Base-by-base conservation (phyloP, 2,329 filamentous ascomycete genomes). In the Alternaria ventricosa region DNA sequence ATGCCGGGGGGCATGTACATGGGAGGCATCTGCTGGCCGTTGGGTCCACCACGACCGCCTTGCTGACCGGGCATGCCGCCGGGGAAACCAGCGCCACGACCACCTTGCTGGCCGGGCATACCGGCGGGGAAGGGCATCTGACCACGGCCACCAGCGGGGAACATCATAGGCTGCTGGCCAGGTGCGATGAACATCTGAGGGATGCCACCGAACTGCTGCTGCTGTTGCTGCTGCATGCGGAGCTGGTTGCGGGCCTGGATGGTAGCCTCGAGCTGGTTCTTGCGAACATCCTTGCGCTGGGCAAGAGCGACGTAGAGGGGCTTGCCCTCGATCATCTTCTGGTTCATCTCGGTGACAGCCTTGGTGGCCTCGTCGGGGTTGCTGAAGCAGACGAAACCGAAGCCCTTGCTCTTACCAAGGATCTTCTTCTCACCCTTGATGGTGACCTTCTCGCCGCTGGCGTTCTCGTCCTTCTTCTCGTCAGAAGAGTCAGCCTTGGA, bases 371-470 rank as follows among this genome's bases (percentile, higher is more conserved):
- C 96, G 77, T 99, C 96, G 65, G 96, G 94, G 87, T 97, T 98
- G 88, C 92, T 96, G 87, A 99, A 99, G 92, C 96, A 99, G 79
- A 99, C 96, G 82, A 99, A 99, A 76, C 96, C 96, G 81, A 99
- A 99, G 81, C 96, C 96, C 88, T 98, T 99, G 91, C 94, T 97
- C 92, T 98, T 98, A 82, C 96, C 96, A 65, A 97, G 87, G 56
- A 85, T 80, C 81, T 87, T 88, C 84, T 89, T 89, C 76, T 87
- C 84, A 59, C 84, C 80, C 80, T 87, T 87, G 72, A 85, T 84
- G 71, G 83, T 85, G 75, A 85, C 81, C 74, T 84, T 83, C 70
- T 83, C 79, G 63, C 87, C 81, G 72, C 87, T 83, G 65, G 84
- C 82, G 54, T 83, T 84, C 9, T 86, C 82, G 46, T 85, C 84